Evolutionary conservation across 495 filamentous ascomycete genomes (phyloP).

Genomic region (Poronia punctata): DNA sequence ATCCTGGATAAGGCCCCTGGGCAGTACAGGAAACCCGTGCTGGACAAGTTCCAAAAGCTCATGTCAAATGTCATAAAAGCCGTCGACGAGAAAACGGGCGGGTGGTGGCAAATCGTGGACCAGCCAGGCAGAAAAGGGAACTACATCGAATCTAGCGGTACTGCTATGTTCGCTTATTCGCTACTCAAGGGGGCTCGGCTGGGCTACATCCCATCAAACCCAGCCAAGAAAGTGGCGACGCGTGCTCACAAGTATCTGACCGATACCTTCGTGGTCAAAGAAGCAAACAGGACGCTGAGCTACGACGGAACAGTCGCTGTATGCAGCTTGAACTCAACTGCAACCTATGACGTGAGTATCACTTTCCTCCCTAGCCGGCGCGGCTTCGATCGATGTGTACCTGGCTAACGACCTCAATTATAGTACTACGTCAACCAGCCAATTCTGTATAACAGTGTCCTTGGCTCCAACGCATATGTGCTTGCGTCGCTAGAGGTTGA

Average conservation of each 20-base stretch:
- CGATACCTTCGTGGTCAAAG: slow-evolving; percentile 34
- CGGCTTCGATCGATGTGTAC: background rate
- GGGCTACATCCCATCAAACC: slow-evolving; percentile 31
- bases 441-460: slow-evolving; percentile 37
- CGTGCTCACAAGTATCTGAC: slow-evolving; percentile 36
- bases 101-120: slow-evolving; percentile 56
- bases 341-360: slow-evolving; percentile 36
- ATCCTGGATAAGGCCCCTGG: slow-evolving; percentile 27
- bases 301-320: slow-evolving; percentile 42
- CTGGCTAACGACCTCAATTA: slow-evolving; percentile 12
- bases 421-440: slow-evolving; percentile 38
- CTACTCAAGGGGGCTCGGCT: slow-evolving; percentile 47
- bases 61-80: slow-evolving; percentile 23
- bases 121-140: slow-evolving; percentile 40
- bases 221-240: slow-evolving; percentile 20
- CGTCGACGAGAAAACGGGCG: slow-evolving; percentile 37
- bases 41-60: slow-evolving; percentile 22
- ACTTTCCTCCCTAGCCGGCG: background rate
- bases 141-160: slow-evolving; percentile 55
- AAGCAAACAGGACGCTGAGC: slow-evolving; percentile 32
- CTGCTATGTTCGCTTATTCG: slow-evolving; percentile 54
- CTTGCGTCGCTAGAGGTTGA: slow-evolving; percentile 39
- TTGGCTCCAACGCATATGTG: slow-evolving; percentile 36
- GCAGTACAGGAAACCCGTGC: slow-evolving; percentile 6
- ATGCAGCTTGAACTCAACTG: slow-evolving; percentile 42